Percentiles rank a stretch among this genome's conserved stretches.
phyloP scores from a whole-genome alignment of 225 moss, liverwort and hornwort genomes.

The Straminergon stramineum region DNA sequence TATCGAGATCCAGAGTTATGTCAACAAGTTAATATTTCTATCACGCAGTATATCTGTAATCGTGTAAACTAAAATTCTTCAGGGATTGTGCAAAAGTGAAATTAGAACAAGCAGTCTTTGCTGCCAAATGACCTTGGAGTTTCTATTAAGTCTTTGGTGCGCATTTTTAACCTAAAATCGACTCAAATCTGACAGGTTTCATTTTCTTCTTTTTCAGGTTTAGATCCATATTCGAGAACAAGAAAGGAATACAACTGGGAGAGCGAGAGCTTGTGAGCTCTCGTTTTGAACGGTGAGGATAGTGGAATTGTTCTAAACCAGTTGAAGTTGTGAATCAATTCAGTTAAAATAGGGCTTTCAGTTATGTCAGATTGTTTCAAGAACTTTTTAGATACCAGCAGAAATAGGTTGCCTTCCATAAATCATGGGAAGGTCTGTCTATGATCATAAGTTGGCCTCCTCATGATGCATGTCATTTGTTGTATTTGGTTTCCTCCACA shows the following conservation, averaged over 20 bases:
- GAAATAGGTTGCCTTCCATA: neutral
- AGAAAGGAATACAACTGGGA: conserved; percentile 21
- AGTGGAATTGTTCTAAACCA: neutral
- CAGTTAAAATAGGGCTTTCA: neutral
- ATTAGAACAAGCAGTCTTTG: neutral
- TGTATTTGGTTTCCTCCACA: neutral
- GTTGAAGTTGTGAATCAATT: neutral
- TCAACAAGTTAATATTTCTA: neutral
- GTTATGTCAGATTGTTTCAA: neutral
- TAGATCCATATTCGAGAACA: conserved; percentile 23
- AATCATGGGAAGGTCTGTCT: neutral
- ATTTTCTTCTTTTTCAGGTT: conserved; percentile 9
- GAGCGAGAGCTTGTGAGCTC: conserved; percentile 35
- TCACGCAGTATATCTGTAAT: neutral
- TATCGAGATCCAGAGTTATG: neutral
- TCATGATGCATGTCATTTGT: neutral
- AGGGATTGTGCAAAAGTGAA: neutral
- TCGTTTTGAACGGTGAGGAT: conserved; percentile 31
- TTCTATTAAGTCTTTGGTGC: neutral
- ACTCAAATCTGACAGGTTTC: neutral
- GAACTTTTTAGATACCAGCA: neutral
- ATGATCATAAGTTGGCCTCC: neutral
- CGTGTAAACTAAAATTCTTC: neutral
- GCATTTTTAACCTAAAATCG: neutral
- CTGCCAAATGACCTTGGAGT: neutral